Evolutionary conservation across 148 eudicot genomes (phyloP).

Genomic region (Chenopodium suecicum): DNA sequence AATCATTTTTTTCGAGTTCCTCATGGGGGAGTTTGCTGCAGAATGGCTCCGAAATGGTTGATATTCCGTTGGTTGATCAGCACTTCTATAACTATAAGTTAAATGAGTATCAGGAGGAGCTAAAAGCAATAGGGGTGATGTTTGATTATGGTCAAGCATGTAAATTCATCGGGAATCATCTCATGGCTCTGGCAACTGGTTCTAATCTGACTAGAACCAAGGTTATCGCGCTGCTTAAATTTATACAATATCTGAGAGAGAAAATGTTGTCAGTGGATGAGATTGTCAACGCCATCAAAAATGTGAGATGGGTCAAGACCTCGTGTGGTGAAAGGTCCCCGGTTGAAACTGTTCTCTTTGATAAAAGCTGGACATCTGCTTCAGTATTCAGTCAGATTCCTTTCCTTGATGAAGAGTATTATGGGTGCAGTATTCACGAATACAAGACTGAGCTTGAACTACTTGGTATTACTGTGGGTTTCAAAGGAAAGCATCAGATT

Average conservation of each 20-base stretch:
- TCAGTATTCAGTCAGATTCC: conserved; percentile 45
- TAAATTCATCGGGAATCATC: conserved; percentile 47
- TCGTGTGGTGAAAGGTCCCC: conserved; percentile 46
- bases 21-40: conserved; percentile 48
- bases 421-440: conserved; percentile 34
- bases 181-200: conserved; percentile 40
- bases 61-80: conserved; percentile 55
- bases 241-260: conserved; percentile 42
- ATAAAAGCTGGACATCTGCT: conserved; percentile 46
- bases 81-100: conserved; percentile 41
- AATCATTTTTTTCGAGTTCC: conserved; percentile 46
- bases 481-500: conserved; percentile 33
- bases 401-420: conserved; percentile 45
- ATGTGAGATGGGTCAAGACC: conserved; percentile 53
- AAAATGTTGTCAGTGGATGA: conserved; percentile 39
- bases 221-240: conserved; percentile 51
- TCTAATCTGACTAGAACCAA: conserved; percentile 38
- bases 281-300: conserved; percentile 36
- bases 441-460: conserved; percentile 47
- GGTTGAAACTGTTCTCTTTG: conserved; percentile 42
- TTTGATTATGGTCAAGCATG: conserved; percentile 48
- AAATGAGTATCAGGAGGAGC: conserved; percentile 42
- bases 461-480: conserved; percentile 46
- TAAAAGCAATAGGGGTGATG: conserved; percentile 55
- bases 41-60: conserved; percentile 46